Evolutionary conservation across 495 filamentous ascomycete genomes (phyloP), one percentile per base, ranked within the genome.

Genomic region (Cercophora samala): DNA sequence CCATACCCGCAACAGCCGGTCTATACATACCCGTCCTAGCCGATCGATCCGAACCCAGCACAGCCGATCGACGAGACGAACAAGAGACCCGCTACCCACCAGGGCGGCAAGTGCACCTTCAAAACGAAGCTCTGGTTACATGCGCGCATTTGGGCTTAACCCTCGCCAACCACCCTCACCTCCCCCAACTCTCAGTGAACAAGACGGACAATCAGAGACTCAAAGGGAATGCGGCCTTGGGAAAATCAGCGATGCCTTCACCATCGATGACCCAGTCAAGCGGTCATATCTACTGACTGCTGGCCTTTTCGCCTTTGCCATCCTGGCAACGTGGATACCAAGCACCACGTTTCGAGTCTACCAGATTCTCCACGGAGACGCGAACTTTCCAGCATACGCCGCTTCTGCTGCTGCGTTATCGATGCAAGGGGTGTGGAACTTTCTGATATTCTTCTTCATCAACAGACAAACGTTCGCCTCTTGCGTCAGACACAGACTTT

Each of bases 401-500:
- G 81, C 82, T 1, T 86, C 87, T 6, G 85, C 88, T 1, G 80
- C 91, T 51, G 89, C 93, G 0, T 80, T 94, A 8, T 91, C 91
- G 0, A 74, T 92, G 0, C 91, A 94, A 71, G 91, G 91, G 13
- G 88, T 93, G 64, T 92, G 90, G 88, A 95, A 93, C 69, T 85
- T 85, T 22, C 76, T 91, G 32, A 89, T 94, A 58, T 95, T 92
- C 77, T 81, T 89, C 60, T 83, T 82, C 5, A 89, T 89, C 3
- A 82, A 72, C 60, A 75, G 74, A 77, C 25, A 19, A 3, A 65
- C 72, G 1, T 51, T 79, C 24, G 3, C 5, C 17, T 21, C 64
- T 72, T 5, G 23, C 64, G 29, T 68, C 69, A 58, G 58, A 68
- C 0, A 26, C 42, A 21, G 63, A 64, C 9, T 25, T 42, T 26